These are phyloP conservation scores for Annulohypoxylon bovei DNA, from an alignment of 495 filamentous ascomycete genomes.

Conservation along the genomic window DNA sequence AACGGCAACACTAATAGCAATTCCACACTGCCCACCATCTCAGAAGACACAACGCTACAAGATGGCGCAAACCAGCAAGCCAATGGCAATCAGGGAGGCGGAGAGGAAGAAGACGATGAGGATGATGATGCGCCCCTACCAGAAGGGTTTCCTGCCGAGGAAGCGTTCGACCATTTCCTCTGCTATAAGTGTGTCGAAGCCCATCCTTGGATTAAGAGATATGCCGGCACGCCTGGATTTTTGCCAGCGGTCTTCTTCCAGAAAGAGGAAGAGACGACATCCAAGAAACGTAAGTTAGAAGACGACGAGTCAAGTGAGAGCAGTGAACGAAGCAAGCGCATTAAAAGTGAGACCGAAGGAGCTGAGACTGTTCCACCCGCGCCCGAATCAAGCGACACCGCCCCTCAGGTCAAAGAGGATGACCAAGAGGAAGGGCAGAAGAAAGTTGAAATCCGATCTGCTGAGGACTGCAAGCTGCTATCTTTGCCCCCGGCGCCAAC, in stretches of 20 bases:
- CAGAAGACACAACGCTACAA: slow-evolving; percentile 46
- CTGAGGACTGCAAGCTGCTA: slow-evolving; percentile 53
- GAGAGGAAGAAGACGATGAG: slow-evolving; percentile 56
- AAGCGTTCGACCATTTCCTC: slow-evolving; percentile 87
- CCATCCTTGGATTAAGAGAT: slow-evolving; percentile 90
- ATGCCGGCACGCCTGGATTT: slow-evolving; percentile 86
- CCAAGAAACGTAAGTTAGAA: slow-evolving; percentile 82
- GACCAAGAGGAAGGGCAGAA: too few species aligned
- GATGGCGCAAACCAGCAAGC: slow-evolving; percentile 30
- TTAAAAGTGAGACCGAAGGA: slow-evolving; percentile 56
- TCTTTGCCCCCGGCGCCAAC: slow-evolving; percentile 63
- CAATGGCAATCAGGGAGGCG: slow-evolving; percentile 37
- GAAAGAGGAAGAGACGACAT: slow-evolving; percentile 27
- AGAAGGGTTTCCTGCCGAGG: slow-evolving; percentile 86
- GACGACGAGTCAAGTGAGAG: slow-evolving; percentile 62
- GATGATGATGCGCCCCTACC: slow-evolving; percentile 69
- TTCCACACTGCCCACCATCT: slow-evolving; percentile 50
- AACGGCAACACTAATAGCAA: slow-evolving; percentile 22
- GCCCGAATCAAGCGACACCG: slow-evolving; percentile 18
- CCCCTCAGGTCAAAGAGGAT: slow-evolving; percentile 38
- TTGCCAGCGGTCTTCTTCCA: slow-evolving; percentile 70
- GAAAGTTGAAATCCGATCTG: slow-evolving; percentile 30
- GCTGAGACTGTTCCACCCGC: slow-evolving; percentile 13
- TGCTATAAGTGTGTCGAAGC: slow-evolving; percentile 94
- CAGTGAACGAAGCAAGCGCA: slow-evolving; percentile 65